A percentile compares a stretch with the other conserved stretches of the same genome.
Conservation (phyloP, 495 filamentous ascomycete species). For the Cenococcum geophilum region DNA sequence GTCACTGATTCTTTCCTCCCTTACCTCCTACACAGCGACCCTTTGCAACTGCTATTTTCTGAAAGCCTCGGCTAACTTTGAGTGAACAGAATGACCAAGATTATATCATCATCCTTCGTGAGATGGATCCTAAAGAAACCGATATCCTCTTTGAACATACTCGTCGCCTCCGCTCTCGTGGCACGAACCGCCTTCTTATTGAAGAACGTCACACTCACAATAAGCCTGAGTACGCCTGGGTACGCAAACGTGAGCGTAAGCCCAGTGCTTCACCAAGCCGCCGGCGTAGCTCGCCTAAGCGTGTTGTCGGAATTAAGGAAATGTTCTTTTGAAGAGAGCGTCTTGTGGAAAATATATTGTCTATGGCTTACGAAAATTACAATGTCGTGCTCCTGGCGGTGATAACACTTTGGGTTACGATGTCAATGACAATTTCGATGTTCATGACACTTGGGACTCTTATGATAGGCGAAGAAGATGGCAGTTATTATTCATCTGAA, state of each 20-base stretch:
- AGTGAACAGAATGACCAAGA: conserved; percentile 31
- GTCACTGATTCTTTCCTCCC: conserved; percentile 12
- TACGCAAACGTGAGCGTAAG: conserved; percentile 31
- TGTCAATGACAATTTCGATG: too few relatives aligned
- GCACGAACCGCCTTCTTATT: conserved; percentile 31
- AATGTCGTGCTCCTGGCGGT: background rate
- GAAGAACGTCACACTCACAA: conserved; percentile 30
- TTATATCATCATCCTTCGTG: conserved; percentile 41
- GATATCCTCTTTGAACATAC: conserved; percentile 43
- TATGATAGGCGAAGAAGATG: background rate
- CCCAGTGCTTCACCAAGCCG: conserved; percentile 13
- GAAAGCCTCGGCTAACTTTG: background rate
- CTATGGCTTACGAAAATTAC: background rate
- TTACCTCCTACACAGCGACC: background rate
- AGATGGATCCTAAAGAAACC: conserved; percentile 39
- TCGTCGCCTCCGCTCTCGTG: conserved; percentile 33
- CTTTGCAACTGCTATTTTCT: background rate
- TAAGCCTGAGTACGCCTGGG: conserved; percentile 39
- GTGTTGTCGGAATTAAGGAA: conserved; percentile 28
- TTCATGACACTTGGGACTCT: too few relatives aligned
- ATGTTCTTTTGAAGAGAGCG: conserved; percentile 26
- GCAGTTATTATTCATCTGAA: background rate
- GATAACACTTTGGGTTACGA: background rate
- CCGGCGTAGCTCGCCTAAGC: conserved; percentile 29
- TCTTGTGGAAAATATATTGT: background rate